Base-by-base conservation (phyloP, 441 rosid species). In the Populus hybrid region DNA sequence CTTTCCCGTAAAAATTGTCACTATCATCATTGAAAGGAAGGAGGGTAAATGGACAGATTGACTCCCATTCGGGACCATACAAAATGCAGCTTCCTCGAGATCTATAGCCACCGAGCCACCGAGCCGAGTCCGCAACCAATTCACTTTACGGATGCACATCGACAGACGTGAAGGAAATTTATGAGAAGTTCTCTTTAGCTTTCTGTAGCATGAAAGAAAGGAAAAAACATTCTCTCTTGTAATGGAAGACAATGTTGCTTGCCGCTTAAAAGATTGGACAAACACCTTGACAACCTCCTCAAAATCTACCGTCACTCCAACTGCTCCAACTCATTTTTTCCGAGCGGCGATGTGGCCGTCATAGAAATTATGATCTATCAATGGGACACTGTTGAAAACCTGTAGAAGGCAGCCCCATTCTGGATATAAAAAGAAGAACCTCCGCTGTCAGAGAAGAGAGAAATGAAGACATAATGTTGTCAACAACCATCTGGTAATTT, bases 1-100 rank as follows among this genome's bases (percentile, higher is more conserved):
- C 71, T 20, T 72, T 67, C 4, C 92, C 91, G 40, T 87, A 90
- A 77, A 76, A 87, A 66, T 76, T 72, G 21, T 88, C 80, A 29
- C 85, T 61, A 20, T 89, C 91, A 79, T 90, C 89, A 65, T 91
- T 79, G 29, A 87, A 82, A 6, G 96, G 96, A 23, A 93, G 94
- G 64, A 76, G 73, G 14, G 92, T 80, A 42, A 93, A 84, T 9
- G 81, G 77, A 42, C 87, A 81, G 64, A 93, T 82, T 14, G 87
- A 80, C 68, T 84, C 82, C 96, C 98, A 91, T 0, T 84, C 86
- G 2, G 82, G 78, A 31, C 88, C 85, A 81, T 68, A 89, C 29
- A 93, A 83, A 63, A 93, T 89, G 79, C 93, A 91, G 0, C 85
- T 85, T 33, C 28, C 68, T 10, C 92, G 98, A 82, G 83, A 83